These are phyloP conservation scores for Coemansia sp. DNA, from an alignment of 192 early-diverging fungal species.

Conservation along the genomic window DNA sequence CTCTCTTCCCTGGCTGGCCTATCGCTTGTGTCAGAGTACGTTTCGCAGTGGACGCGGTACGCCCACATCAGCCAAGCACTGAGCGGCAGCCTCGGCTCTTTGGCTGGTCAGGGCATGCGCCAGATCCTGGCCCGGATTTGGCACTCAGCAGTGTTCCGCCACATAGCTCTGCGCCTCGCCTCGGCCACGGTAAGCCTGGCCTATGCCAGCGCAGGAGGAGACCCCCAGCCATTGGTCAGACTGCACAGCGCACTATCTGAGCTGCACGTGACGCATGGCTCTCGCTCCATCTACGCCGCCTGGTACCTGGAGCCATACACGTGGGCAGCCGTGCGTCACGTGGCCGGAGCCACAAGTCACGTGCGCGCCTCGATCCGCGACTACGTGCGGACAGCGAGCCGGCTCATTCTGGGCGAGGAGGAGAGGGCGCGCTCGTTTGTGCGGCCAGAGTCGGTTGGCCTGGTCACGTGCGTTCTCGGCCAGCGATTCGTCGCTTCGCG, in stretches of 20 bases:
- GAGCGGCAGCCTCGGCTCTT: background rate
- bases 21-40: too few species aligned
- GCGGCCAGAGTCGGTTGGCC: slow-evolving; percentile 65
- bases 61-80: background rate
- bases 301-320: background rate
- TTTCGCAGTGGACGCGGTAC: background rate
- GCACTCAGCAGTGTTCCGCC: background rate
- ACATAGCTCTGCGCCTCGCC: background rate
- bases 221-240: background rate
- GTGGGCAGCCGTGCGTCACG: slow-evolving; percentile 54
- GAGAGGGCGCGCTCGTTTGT: slow-evolving; percentile 83
- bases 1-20: too few species aligned
- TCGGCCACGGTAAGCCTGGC: background rate
- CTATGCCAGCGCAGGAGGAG: background rate
- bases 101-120: background rate
- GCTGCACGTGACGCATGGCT: background rate
- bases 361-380: slow-evolving; percentile 77
- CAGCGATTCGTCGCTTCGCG: slow-evolving; percentile 74
- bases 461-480: slow-evolving; percentile 69
- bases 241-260: background rate
- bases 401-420: slow-evolving; percentile 55
- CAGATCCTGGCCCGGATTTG: background rate
- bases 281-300: background rate
- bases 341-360: slow-evolving; percentile 65
- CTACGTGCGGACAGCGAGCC: slow-evolving; percentile 86